Evolutionary conservation across 2,329 filamentous ascomycete genomes (phyloP), one percentile per base, ranked within the genome.

Genomic region (Cladosporium phlei): DNA sequence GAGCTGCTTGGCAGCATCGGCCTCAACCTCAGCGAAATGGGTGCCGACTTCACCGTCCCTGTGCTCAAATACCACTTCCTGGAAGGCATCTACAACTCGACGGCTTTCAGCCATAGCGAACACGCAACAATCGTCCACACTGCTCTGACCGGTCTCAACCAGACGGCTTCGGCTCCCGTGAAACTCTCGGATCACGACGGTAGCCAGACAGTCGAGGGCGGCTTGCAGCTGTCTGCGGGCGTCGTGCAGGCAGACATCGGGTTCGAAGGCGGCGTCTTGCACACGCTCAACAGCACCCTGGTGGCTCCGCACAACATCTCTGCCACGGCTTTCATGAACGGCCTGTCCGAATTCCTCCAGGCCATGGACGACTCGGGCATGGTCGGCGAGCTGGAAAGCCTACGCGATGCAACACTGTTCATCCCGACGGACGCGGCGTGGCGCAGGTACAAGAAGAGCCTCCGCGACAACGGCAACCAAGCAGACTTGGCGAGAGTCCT

Each of bases 241-340:
- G 49, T 53, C 10, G 27, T 53, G n/a, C 46, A 47, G 10, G 46
- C 44, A 12, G 49, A 48, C 11, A 50, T 53, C n/a, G 21, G 19
- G 2, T 49, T 49, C 35, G 37, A 53, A 12, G 40, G 46, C n/a
- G 49, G 53, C 6, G 29, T 53, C 3, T 39, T 55, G 22, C 53
- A 55, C 34, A 49, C 51, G 2, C 46, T 55, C 12, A 52, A 55
- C 25, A 46, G 44, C 3, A 52, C 50, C 12, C 48, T 55, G 37
- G 51, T 55, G 2, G 35, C 52, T 11, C 53, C 53, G 12, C 53
- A 55, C 38, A 55, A 55, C 35, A 52, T 55, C 24, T 55, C 53
- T 7, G 48, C 48, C 6, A 53, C 53, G 5, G 40, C 48, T 5
- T 24, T 37, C 10, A 32, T 53, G 29, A 48, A 46, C n/a, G 38